Evolutionary conservation across 768 basidiomycete genomes (phyloP).

Genomic region (Vararia minispora): DNA sequence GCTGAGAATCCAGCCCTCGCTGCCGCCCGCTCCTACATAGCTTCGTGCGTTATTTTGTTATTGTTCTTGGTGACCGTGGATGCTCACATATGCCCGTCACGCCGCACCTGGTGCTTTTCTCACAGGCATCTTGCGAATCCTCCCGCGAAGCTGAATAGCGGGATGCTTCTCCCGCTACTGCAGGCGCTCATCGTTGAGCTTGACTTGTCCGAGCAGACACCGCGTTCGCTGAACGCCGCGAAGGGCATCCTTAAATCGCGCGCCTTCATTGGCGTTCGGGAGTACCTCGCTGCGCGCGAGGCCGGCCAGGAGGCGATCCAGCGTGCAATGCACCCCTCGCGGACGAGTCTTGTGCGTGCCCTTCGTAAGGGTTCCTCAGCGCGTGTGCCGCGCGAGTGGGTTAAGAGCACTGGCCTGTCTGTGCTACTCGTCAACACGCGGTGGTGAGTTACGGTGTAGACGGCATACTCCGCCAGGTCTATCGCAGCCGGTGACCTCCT

Average conservation of each 20-base stretch:
- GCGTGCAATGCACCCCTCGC: conserved; percentile 49
- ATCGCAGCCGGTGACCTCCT: too few relatives aligned
- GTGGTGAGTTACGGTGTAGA: too few relatives aligned
- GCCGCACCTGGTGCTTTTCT: not conserved
- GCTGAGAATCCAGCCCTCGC: conserved; percentile 32
- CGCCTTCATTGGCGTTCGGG: conserved; percentile 61
- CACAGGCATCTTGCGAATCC: conserved; percentile 30
- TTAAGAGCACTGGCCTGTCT: conserved; percentile 46
- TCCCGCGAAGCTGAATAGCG: conserved; percentile 25
- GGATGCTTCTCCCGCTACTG: conserved; percentile 46
- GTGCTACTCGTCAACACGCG: conserved; percentile 42
- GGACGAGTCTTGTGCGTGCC: conserved; percentile 48
- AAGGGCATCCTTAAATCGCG: conserved; percentile 52
- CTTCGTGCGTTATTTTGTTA: conserved; percentile 34
- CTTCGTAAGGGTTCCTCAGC: conserved; percentile 36
- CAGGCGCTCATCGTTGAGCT: conserved; percentile 72
- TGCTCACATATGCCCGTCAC: not conserved
- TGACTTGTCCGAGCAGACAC: too few relatives aligned
- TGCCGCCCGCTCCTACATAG: conserved; percentile 50
- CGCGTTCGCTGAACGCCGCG: conserved; percentile 53
- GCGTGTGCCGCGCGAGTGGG: conserved; percentile 37
- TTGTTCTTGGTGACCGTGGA: not conserved
- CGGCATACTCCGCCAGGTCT: too few relatives aligned
- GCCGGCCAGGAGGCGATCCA: conserved; percentile 54
- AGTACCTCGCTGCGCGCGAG: conserved; percentile 57